Conservation (phyloP, 768 basidiomycete genomes). For the Mycena amicta region DNA sequence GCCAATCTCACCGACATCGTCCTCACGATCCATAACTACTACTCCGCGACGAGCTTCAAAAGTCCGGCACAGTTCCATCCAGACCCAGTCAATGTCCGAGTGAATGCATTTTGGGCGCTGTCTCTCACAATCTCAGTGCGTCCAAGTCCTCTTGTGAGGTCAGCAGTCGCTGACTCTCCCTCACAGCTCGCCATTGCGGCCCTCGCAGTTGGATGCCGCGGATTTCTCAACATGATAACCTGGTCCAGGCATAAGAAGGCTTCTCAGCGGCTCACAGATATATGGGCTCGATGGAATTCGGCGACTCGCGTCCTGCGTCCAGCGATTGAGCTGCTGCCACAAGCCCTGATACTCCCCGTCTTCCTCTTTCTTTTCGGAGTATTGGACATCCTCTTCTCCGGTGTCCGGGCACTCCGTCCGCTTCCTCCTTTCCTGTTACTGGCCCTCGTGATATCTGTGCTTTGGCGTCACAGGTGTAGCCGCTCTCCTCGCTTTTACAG, state of each 20-base stretch:
- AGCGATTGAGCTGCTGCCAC: slow-evolving; percentile 18
- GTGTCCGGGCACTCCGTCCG: slow-evolving; percentile 5
- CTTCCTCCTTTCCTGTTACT: background rate
- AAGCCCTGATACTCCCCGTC: slow-evolving; percentile 22
- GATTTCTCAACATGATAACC: slow-evolving; percentile 17
- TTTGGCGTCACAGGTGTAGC: slow-evolving; percentile 15
- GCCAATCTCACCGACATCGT: slow-evolving; percentile 19
- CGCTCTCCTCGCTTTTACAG: slow-evolving; percentile 4
- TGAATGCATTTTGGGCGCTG: slow-evolving; percentile 23
- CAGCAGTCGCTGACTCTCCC: background rate
- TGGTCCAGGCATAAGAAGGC: slow-evolving; percentile 15
- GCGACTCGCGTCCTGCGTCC: slow-evolving; percentile 20
- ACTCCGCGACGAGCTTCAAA: background rate
- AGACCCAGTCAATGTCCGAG: slow-evolving; percentile 12
- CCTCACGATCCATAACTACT: slow-evolving; percentile 8
- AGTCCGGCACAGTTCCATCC: slow-evolving; percentile 13
- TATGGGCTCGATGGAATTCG: slow-evolving; percentile 18
- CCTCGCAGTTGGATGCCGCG: slow-evolving; percentile 22
- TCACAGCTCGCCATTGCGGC: slow-evolving; percentile 21
- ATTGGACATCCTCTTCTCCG: slow-evolving; percentile 20
- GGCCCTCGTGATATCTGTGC: slow-evolving; percentile 10
- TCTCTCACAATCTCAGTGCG: slow-evolving; percentile 24
- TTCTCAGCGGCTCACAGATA: slow-evolving; percentile 18
- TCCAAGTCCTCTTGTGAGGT: background rate
- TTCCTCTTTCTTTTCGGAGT: slow-evolving; percentile 22